These are phyloP conservation scores for Emergomyces pasteurianus DNA, from an alignment of 2,329 filamentous ascomycete genomes.

Conservation along the genomic window DNA sequence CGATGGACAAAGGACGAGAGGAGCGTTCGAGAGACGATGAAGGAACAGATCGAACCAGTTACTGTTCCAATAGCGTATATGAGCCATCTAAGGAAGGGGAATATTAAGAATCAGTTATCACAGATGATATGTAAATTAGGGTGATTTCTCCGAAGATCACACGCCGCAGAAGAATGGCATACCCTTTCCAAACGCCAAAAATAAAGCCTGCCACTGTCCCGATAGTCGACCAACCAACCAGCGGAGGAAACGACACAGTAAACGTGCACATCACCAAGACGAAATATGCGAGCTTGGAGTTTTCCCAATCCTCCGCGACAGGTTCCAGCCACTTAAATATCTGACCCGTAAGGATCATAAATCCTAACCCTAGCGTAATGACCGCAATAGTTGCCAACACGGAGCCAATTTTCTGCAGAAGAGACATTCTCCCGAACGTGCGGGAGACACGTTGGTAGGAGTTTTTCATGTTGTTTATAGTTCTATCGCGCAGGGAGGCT, in stretches of 20 bases:
- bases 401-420: slow-evolving; percentile 51
- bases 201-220: slow-evolving; percentile 59
- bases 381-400: slow-evolving; percentile 39
- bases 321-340: slow-evolving; percentile 69
- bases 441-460: slow-evolving; percentile 21
- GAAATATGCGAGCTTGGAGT: slow-evolving; percentile 56
- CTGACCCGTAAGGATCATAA: slow-evolving; percentile 64
- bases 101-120: neutral
- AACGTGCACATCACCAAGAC: slow-evolving; percentile 68
- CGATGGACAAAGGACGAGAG: slow-evolving; percentile 67
- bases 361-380: slow-evolving; percentile 51
- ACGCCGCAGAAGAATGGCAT: slow-evolving; percentile 34
- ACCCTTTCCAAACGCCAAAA: slow-evolving; percentile 60
- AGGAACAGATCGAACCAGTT: slow-evolving; percentile 63
- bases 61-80: slow-evolving; percentile 70
- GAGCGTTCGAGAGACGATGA: slow-evolving; percentile 67
- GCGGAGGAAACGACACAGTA: slow-evolving; percentile 67
- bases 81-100: slow-evolving; percentile 54
- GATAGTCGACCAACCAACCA: slow-evolving; percentile 76
- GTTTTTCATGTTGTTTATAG: slow-evolving; percentile 26
- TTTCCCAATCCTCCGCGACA: slow-evolving; percentile 63
- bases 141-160: slow-evolving; percentile 37
- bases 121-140: slow-evolving; percentile 30
- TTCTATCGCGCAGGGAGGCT: slow-evolving; percentile 25
- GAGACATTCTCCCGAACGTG: slow-evolving; percentile 29